These are phyloP conservation scores for Nannochloropsis salina DNA, from an alignment of 108 stramenopile species.

Conservation along the genomic window DNA sequence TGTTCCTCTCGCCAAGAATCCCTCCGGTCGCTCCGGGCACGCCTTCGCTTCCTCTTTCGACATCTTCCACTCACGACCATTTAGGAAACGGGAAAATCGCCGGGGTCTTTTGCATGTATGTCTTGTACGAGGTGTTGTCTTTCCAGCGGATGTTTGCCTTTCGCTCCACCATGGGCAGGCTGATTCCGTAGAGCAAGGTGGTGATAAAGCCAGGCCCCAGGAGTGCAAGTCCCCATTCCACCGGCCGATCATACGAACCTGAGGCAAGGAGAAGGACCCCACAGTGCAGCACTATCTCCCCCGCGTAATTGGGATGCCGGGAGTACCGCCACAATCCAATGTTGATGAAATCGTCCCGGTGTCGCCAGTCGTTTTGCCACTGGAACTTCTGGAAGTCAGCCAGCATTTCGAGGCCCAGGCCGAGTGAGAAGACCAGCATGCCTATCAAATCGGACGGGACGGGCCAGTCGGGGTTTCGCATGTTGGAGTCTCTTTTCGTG, in stretches of 20 bases:
- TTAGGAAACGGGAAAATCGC: constrained; percentile 3
- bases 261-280: neutral
- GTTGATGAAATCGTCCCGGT: constrained; percentile 12
- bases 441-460: constrained; percentile 13
- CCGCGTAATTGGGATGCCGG: constrained; percentile 21
- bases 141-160: neutral
- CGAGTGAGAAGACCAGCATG: neutral
- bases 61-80: neutral
- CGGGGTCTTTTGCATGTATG: neutral
- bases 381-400: constrained; percentile 24
- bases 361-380: neutral
- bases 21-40: neutral
- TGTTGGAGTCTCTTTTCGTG: neutral
- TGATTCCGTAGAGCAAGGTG: neutral
- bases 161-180: constrained; percentile 20
- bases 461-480: constrained; percentile 2
- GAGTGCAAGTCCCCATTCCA: neutral
- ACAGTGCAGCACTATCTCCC: neutral
- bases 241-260: neutral
- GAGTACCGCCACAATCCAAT: neutral
- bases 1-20: no score
- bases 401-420: neutral
- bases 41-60: neutral
- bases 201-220: neutral
- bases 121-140: neutral